Percentiles rank a stretch among this genome's conserved stretches.
phyloP scores from a whole-genome alignment of 139 green algal species.

The Chlamydomonas incerta region DNA sequence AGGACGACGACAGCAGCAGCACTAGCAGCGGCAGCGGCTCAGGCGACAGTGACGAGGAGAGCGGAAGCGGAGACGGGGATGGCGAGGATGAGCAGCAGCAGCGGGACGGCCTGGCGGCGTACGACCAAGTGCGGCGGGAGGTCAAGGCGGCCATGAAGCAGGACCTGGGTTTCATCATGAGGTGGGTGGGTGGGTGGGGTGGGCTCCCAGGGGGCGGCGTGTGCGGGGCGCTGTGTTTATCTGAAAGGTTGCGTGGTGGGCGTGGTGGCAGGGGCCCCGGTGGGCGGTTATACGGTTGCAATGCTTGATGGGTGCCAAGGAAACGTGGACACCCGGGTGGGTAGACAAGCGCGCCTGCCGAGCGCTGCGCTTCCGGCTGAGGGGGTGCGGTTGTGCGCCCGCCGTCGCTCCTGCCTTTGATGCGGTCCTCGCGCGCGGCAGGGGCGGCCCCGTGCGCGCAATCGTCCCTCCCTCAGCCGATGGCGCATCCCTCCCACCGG shows the following conservation, averaged over 20 bases:
- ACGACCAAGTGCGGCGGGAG: background rate
- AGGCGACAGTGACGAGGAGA: background rate
- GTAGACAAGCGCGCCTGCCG: too few relatives aligned
- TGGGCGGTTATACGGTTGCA: too few relatives aligned
- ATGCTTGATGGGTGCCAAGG: too few relatives aligned
- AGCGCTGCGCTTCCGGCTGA: too few relatives aligned
- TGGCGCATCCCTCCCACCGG: too few relatives aligned
- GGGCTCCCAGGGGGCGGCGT: background rate
- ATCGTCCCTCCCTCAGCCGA: too few relatives aligned
- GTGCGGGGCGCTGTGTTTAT: background rate
- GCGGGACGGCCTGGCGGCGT: background rate
- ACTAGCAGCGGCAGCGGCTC: background rate
- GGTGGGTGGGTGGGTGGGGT: background rate
- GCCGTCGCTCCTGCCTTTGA: too few relatives aligned
- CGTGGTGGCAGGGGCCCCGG: too few relatives aligned
- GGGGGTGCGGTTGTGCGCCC: too few relatives aligned
- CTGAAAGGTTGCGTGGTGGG: background rate
- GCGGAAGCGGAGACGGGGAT: background rate
- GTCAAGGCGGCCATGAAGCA: background rate
- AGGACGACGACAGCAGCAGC: background rate
- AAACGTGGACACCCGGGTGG: too few relatives aligned
- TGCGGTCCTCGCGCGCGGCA: too few relatives aligned
- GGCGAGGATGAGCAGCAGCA: background rate
- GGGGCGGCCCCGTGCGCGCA: too few relatives aligned
- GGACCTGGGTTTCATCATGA: background rate